Evolutionary conservation across 2,329 filamentous ascomycete genomes (phyloP), one percentile per base, ranked within the genome.

Genomic region (Fusarium sp.): DNA sequence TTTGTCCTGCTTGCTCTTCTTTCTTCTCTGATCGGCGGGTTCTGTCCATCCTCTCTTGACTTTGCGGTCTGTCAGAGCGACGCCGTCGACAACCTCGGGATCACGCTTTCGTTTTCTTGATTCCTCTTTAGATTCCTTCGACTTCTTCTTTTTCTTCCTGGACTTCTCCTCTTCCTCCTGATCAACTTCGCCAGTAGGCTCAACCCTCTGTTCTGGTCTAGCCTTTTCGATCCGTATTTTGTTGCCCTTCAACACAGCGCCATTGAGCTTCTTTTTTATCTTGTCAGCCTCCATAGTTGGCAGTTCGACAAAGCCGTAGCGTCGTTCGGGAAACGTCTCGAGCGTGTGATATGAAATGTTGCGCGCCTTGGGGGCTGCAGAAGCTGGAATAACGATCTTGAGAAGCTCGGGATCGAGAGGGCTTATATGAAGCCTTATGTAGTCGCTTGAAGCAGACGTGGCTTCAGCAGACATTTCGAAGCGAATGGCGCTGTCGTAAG

Each of bases 21-120:
- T 86, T 76, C 80, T 84, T 75, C 84, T 82, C 66, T 85, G 83
- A 25, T 85, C 84, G 28, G 86, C 84, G 2, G 91, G 87, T 69
- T 95, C 93, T 2, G 93, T 96, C 95, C 95, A 97, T 9, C 95
- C 95, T 69, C 95, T 88, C 86, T 96, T 97, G 69, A 98, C 91
- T 78, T 93, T 93, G 75, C 95, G 90, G 52, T 90, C 92, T 23
- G 90, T 86, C 43, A 99, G 84, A 78, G 93, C 90, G 53, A 94
- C 87, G 9, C 95, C 96, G 76, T 87, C 78, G 76, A 90, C 79
- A 18, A 90, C 81, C 79, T 90, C 82, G 77, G 81, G 73, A 70
- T 86, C 85, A 65, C 85, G 84, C 78, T 89, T 90, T 58, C 85
- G 82, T 80, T 88, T 91, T 72, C 81, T 85, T 28, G 67, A 80